A percentile compares a stretch with the other conserved stretches of the same genome.
Evolutionary conservation across 805 yeast genomes (phyloP).

Genomic region (Yarrowia porcina): DNA sequence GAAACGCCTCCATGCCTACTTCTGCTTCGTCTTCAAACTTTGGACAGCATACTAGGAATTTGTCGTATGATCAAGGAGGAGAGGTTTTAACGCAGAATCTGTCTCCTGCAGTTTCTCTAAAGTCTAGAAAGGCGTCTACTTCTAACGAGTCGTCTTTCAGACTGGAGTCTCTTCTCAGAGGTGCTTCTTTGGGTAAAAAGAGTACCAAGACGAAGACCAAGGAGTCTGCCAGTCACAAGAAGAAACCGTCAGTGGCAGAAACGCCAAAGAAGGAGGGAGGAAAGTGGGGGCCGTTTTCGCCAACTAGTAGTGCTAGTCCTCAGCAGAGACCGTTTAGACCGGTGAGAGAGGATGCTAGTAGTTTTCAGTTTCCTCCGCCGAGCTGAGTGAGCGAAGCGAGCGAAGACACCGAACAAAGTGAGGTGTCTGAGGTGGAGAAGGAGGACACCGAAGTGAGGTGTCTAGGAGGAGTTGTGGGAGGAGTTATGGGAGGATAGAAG

Average conservation of each 20-base stretch:
- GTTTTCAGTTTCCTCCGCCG: slow-evolving; percentile 9
- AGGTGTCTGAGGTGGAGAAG: no score
- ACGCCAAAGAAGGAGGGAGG: background rate
- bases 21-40: no score
- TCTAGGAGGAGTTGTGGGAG: background rate
- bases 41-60: background rate
- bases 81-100: slow-evolving; percentile 17
- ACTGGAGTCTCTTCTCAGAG: slow-evolving; percentile 37
- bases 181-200: slow-evolving; percentile 34
- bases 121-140: slow-evolving; percentile 17
- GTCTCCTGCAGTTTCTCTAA: background rate
- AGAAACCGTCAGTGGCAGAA: background rate
- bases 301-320: background rate
- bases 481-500: background rate
- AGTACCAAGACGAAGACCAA: slow-evolving; percentile 28
- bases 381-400: background rate
- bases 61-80: slow-evolving; percentile 1
- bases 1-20: no score
- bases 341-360: background rate
- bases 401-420: no score
- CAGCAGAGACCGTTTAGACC: background rate
- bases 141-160: slow-evolving; percentile 38
- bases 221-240: slow-evolving; percentile 5
- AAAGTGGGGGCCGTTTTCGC: slow-evolving; percentile 13
- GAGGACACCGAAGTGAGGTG: no score